phyloP scores from a whole-genome alignment of 441 rosid species.

The Cnidoscolus chayamansa region DNA sequence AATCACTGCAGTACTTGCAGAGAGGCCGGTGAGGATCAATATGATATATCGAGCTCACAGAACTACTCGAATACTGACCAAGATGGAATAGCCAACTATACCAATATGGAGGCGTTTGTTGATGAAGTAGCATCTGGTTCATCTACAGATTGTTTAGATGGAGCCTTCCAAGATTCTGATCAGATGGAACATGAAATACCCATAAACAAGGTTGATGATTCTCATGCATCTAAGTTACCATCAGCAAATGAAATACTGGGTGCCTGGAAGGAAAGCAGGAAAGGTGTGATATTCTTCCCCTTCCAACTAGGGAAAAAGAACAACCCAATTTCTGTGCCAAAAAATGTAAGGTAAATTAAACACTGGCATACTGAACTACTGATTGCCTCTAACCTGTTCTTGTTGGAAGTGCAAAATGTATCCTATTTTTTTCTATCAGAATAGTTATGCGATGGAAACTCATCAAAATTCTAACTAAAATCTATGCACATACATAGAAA shows the following conservation, averaged over 20 bases:
- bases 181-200: slow-evolving; percentile 19
- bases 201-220: slow-evolving; percentile 29
- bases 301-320: slow-evolving; percentile 22
- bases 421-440: too few relatives aligned
- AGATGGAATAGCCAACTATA: slow-evolving; percentile 10
- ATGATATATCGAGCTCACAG: slow-evolving; percentile 1
- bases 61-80: slow-evolving; percentile 1
- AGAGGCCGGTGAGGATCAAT: slow-evolving; percentile 9
- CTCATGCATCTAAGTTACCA: slow-evolving; percentile 38
- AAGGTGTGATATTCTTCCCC: slow-evolving; percentile 32
- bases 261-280: slow-evolving; percentile 55
- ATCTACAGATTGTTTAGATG: slow-evolving; percentile 26
- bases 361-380: not conserved
- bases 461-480: too few relatives aligned
- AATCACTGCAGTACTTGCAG: not conserved
- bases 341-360: slow-evolving; percentile 7
- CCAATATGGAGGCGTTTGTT: not conserved
- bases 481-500: too few relatives aligned
- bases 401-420: not conserved
- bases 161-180: slow-evolving; percentile 25
- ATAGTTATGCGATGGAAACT: too few relatives aligned
- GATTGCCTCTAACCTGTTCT: not conserved
- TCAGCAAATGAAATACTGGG: slow-evolving; percentile 63
- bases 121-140: slow-evolving; percentile 8
- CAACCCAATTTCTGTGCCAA: not conserved